These are phyloP conservation scores for Orbilia javanica DNA, from an alignment of 2,329 filamentous ascomycete species.

Conservation along the genomic window DNA sequence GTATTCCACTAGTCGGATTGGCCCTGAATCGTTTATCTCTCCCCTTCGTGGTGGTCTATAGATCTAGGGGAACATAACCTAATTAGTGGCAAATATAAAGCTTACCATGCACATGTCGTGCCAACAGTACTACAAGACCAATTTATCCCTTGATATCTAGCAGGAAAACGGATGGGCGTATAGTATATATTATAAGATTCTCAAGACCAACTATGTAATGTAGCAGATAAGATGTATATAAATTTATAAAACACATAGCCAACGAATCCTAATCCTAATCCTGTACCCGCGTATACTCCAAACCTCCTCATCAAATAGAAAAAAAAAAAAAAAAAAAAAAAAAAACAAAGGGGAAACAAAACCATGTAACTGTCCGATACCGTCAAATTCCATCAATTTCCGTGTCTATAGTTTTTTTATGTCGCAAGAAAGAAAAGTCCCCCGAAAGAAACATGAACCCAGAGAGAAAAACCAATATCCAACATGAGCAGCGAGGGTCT, in stretches of 20 bases:
- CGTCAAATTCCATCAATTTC: not conserved
- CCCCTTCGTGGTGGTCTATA: too few species aligned
- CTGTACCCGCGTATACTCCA: conserved; percentile 10
- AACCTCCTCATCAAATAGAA: not conserved
- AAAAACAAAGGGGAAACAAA: not conserved
- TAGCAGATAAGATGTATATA: not conserved
- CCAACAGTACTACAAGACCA: too few species aligned
- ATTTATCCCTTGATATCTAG: too few species aligned
- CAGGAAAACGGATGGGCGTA: too few species aligned
- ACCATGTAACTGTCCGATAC: not conserved
- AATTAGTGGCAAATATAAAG: too few species aligned
- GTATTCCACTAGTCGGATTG: too few species aligned
- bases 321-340: not conserved
- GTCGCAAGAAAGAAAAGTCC: not conserved
- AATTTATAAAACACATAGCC: not conserved
- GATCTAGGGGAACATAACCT: too few species aligned
- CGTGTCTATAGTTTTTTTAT: conserved; percentile 1
- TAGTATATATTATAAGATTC: not conserved
- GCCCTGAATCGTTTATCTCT: too few species aligned
- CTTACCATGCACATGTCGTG: too few species aligned
- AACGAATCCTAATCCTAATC: conserved; percentile 5
- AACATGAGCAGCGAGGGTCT: not conserved
- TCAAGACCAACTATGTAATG: not conserved
- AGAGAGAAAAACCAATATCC: not conserved
- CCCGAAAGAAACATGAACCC: not conserved